These are phyloP conservation scores for Pezicula radicicola DNA, from an alignment of 2,329 filamentous ascomycete species.

Conservation along the genomic window DNA sequence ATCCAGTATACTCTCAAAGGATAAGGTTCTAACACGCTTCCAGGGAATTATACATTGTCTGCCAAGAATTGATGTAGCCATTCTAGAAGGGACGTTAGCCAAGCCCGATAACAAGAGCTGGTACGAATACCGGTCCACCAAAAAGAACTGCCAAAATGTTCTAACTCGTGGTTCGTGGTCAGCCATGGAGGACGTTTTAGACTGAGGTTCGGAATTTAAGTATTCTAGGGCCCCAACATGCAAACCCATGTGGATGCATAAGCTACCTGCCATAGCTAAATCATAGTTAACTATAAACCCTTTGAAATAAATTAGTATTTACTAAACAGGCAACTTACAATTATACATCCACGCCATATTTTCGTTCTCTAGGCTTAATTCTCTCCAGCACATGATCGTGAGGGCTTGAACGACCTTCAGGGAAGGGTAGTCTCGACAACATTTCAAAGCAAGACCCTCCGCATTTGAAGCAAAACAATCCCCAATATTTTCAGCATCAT, in stretches of 20 bases:
- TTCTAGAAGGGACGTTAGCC: background rate
- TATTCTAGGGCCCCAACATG: background rate
- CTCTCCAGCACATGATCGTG: background rate
- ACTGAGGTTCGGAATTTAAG: background rate
- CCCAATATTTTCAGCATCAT: background rate
- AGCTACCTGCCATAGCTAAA: background rate
- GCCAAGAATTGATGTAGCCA: conserved; percentile 4
- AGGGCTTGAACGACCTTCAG: background rate
- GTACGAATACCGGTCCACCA: background rate
- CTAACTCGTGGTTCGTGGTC: background rate
- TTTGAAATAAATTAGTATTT: background rate
- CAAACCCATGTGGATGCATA: background rate
- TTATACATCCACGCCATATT: conserved; percentile 1
- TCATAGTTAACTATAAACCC: background rate
- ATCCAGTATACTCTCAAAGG: background rate
- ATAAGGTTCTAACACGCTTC: background rate
- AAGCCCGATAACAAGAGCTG: background rate
- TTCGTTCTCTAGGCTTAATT: background rate
- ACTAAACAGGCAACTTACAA: background rate
- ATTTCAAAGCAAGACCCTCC: background rate
- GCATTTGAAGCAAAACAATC: background rate
- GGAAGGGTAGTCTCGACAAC: background rate
- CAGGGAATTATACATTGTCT: conserved; percentile 4
- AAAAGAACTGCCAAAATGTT: conserved; percentile 6
- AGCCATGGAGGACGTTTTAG: background rate